These are phyloP conservation scores for Viola odorata DNA, from an alignment of 345 rosid genomes.

Conservation along the genomic window DNA sequence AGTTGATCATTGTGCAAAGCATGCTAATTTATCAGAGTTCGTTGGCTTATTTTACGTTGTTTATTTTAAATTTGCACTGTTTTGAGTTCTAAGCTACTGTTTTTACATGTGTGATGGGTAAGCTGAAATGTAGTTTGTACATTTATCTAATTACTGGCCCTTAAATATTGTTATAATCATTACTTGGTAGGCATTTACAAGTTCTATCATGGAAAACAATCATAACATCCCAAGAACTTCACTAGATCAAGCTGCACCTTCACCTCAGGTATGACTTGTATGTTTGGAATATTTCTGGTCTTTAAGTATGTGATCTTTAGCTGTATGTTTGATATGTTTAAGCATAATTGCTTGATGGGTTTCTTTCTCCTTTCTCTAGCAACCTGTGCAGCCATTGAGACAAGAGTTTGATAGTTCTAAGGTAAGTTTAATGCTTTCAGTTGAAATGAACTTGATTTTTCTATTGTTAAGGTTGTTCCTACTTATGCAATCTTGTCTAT, in stretches of 20 bases:
- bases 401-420: background rate
- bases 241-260: background rate
- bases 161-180: background rate
- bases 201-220: background rate
- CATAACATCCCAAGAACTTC: background rate
- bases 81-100: background rate
- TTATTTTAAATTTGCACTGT: background rate
- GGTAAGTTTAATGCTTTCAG: background rate
- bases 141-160: background rate
- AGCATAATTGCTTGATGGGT: background rate
- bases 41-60: background rate
- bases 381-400: slow-evolving; percentile 2
- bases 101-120: background rate
- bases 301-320: background rate
- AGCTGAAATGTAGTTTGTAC: background rate
- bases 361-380: background rate
- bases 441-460: background rate
- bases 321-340: background rate
- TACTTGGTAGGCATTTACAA: background rate
- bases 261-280: background rate
- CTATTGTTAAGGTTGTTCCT: background rate
- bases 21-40: background rate
- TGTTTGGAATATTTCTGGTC: background rate
- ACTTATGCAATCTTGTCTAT: background rate
- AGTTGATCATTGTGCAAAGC: slow-evolving; percentile 5